These are phyloP conservation scores for Xerocomellus amylosporus DNA, from an alignment of 768 basidiomycete species.

Conservation along the genomic window DNA sequence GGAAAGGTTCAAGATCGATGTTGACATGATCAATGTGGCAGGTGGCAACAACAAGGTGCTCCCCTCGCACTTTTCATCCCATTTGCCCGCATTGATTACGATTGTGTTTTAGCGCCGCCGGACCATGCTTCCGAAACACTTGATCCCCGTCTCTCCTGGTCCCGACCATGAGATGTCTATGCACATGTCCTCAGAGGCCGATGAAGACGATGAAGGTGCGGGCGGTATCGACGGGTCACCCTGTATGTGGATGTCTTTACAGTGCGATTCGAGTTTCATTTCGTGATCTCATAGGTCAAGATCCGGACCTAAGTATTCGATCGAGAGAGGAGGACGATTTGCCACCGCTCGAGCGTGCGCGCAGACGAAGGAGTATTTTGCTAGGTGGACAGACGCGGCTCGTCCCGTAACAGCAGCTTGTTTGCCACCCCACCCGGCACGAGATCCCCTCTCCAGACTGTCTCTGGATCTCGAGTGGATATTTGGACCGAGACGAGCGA, in stretches of 20 bases:
- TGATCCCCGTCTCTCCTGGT: conserved; percentile 35
- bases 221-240: conserved; percentile 21
- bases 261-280: conserved; percentile 9
- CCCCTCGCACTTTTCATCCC: background rate
- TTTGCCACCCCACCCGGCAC: background rate
- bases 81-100: background rate
- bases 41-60: conserved; percentile 63
- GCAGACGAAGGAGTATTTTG: conserved; percentile 45
- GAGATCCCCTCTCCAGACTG: background rate
- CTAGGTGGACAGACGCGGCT: conserved; percentile 32
- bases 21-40: conserved; percentile 55
- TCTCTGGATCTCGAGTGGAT: background rate
- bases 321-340: conserved; percentile 53
- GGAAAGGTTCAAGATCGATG: conserved; percentile 58
- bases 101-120: conserved; percentile 57
- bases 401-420: conserved; percentile 2
- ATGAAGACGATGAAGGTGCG: conserved; percentile 32
- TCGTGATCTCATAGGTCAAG: conserved; percentile 14
- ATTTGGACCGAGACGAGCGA: background rate
- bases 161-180: conserved; percentile 6
- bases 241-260: conserved; percentile 15
- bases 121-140: conserved; percentile 66
- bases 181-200: conserved; percentile 26
- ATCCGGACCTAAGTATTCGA: conserved; percentile 24
- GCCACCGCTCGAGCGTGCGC: conserved; percentile 68